A percentile compares a stretch with the other conserved stretches of the same genome.
Conservation (phyloP, 345 rosid genomes). For the Bruguiera gymnorhiza region DNA sequence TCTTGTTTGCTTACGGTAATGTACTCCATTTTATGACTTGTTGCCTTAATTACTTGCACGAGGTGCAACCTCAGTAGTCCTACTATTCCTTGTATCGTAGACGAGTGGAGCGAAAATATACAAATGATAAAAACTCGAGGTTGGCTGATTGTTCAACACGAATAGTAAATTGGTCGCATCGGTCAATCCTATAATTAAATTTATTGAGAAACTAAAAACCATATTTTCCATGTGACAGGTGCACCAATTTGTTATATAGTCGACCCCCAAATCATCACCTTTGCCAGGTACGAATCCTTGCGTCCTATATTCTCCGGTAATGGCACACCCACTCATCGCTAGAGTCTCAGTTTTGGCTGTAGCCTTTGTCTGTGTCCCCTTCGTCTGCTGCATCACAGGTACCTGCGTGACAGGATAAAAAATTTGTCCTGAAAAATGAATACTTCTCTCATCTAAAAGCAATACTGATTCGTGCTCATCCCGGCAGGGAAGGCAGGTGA, state of each 20-base stretch:
- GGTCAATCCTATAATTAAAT: constrained; percentile 13
- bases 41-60: not conserved
- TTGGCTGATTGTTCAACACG: constrained; percentile 4
- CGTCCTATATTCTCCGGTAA: constrained; percentile 25
- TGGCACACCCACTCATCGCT: constrained; percentile 35
- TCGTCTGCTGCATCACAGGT: constrained; percentile 39
- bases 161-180: not conserved
- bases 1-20: not conserved
- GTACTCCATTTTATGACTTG: not conserved
- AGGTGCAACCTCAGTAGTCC: not conserved
- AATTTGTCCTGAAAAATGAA: not conserved
- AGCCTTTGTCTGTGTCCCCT: constrained; percentile 25
- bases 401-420: not conserved
- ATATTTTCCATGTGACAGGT: constrained; percentile 1
- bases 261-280: constrained; percentile 6
- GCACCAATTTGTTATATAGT: constrained; percentile 20
- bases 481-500: constrained; percentile 43
- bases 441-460: constrained; percentile 2
- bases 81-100: not conserved
- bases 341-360: constrained; percentile 29
- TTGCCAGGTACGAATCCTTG: constrained; percentile 17
- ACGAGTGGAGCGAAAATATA: constrained; percentile 1
- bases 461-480: constrained; percentile 16
- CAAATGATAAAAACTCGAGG: constrained; percentile 2
- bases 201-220: constrained; percentile 10